Evolutionary conservation across 2,329 filamentous ascomycete species (phyloP), one percentile per base, ranked within the genome.

Genomic region (Myrmaecium sp.): DNA sequence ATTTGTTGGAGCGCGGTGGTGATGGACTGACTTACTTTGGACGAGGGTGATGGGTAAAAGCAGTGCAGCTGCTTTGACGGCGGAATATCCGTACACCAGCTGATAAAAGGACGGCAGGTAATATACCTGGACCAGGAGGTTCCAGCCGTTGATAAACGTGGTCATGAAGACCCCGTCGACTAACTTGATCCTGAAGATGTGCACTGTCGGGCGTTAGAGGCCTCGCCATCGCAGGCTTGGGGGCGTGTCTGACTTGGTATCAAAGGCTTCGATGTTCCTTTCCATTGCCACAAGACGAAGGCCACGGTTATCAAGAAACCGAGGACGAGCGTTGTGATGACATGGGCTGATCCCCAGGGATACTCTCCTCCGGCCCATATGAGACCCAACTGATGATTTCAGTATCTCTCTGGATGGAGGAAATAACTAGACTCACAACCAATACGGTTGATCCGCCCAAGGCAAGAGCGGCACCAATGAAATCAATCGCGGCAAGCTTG

Each of bases 331-430:
- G 64, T 61, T 0, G 52, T 49, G 23, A 71, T 55, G 5, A 69
- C 62, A 32, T 63, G 57, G 0, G 52, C 43, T 0, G 62, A 64
- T 2, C 50, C 37, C 67, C 67, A 71, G 1, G 57, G 36, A 33
- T 69, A 65, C 23, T 66, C 54, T 17, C 60, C 58, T 2, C 68
- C 69, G 19, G 66, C 68, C 65, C 68, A 72, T 0, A 38, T 33
- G 11, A 33, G 29, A 4, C 36, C 34, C 5, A 44, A 33, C 27
- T 28, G 16, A 58, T 5, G 5, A 4, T 4, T 11, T 66, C 17
- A 69, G 34, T 0, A 62, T 58, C 1, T 66, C 39, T n/a, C n/a
- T n/a, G n/a, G n/a, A n/a, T n/a, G n/a, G n/a, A n/a, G n/a, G n/a
- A n/a, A n/a, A n/a, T n/a, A n/a, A n/a, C n/a, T 4, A 14, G 10